Conservation (phyloP, 78 protist species). For the slime mould (Dictyostelium discoideum) region dicty_2.7 NC_007090.3:4177001-4177500, state of each 20-base stretch:
- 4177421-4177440: not conserved
- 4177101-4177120: not conserved
- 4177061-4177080: not conserved
- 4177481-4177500: not conserved
- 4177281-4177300: not conserved
- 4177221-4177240: not conserved
- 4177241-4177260: not conserved
- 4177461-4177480: not conserved
- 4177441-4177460: not conserved
- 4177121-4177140: not conserved
- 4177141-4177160: not conserved
- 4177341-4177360: slow-evolving; percentile 14
- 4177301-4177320: not conserved
- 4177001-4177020: slow-evolving; percentile 13
- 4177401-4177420: not conserved
- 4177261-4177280: not conserved
- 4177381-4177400: slow-evolving; percentile 4
- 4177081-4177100: not conserved
- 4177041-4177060: not conserved
- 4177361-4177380: slow-evolving; percentile 28
- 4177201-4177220: not conserved
- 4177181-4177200: not conserved
- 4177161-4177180: not conserved
- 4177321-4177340: not conserved
- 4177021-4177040: slow-evolving; percentile 2